Evolutionary conservation across 2,329 filamentous ascomycete genomes (phyloP), one percentile per base, ranked within the genome.

Genomic region (Ophiognomonia clavigignenti-juglandacearum): DNA sequence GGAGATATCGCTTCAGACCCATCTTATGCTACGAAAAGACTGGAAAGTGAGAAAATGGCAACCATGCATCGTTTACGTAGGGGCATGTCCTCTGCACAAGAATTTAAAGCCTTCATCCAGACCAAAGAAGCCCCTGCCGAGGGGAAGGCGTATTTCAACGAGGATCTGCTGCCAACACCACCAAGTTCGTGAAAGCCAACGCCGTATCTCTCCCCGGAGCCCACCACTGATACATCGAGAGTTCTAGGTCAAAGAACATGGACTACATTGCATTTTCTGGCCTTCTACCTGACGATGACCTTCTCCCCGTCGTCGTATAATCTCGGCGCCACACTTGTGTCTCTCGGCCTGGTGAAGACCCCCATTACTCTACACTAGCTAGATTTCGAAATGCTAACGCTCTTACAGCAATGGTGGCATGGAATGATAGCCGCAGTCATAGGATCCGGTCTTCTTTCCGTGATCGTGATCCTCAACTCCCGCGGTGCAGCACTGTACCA

Each of bases 231-330:
- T n/a, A 10, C 8, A 31, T 20, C 16, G 20, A 36, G n/a, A 24
- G 37, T 23, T 8, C 22, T 32, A 53, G 54, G 46, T 27, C 51
- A 57, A 19, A 52, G 56, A 7, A 52, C 45, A 2, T 61, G 57
- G 58, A 55, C 44, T 3, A 43, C 55, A 23, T 41, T 59, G 20
- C 58, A 63, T 41, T 64, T 63, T 51, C 61, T 64, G 31, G 55
- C 58, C 13, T 64, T 63, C 41, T 61, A 64, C 37, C 51, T 64
- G 47, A 63, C 56, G 13, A 59, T 59, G 34, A 61, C 62, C 2
- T 65, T 65, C 43, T 60, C 58, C 10, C 61, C 60, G 2, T 59
- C 56, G n/a, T 63, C 58, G 4, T 65, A 64, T 50, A 64, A 64
- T 43, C 59, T 65, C 5, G 57, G 56, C 13, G 56, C 56, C 3